Conservation (phyloP, 31 red algal species). For the Asparagopsis taxiformis region DNA sequence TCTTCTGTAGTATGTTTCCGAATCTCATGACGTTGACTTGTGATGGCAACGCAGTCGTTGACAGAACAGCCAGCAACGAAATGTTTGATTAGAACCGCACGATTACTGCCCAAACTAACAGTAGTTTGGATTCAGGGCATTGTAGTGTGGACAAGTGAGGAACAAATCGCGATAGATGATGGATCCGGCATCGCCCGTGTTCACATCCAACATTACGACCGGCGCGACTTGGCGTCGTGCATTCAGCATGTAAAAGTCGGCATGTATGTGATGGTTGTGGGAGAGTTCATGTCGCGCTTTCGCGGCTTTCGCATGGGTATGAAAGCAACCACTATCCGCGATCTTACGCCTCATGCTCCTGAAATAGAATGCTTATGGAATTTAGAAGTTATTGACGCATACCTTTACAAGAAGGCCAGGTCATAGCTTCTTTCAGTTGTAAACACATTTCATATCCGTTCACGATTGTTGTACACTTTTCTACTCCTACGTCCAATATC, state of each 20-base stretch:
- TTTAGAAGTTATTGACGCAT: slow-evolving; percentile 54
- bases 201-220: slow-evolving; percentile 2
- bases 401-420: slow-evolving; percentile 19
- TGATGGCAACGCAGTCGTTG: too few relatives aligned
- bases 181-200: slow-evolving; percentile 49
- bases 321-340: slow-evolving; percentile 28
- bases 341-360: slow-evolving; percentile 10
- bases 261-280: slow-evolving; percentile 38
- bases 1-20: too few relatives aligned
- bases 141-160: slow-evolving; percentile 10
- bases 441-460: too few relatives aligned
- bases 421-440: too few relatives aligned
- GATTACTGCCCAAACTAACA: slow-evolving; percentile 19
- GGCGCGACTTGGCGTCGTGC: slow-evolving; percentile 10
- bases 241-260: neutral
- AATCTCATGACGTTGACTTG: too few relatives aligned
- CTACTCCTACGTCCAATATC: too few relatives aligned
- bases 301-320: slow-evolving; percentile 22
- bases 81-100: slow-evolving; percentile 17
- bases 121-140: slow-evolving; percentile 47
- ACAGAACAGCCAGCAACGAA: slow-evolving; percentile 33
- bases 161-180: slow-evolving; percentile 39
- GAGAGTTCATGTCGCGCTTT: neutral
- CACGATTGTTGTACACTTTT: too few relatives aligned
- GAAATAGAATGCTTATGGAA: slow-evolving; percentile 43